A percentile compares a stretch with the other conserved stretches of the same genome.
These are phyloP conservation scores for Colletotrichum eleusines DNA, from an alignment of 2,329 filamentous ascomycete genomes.

Conservation along the genomic window DNA sequence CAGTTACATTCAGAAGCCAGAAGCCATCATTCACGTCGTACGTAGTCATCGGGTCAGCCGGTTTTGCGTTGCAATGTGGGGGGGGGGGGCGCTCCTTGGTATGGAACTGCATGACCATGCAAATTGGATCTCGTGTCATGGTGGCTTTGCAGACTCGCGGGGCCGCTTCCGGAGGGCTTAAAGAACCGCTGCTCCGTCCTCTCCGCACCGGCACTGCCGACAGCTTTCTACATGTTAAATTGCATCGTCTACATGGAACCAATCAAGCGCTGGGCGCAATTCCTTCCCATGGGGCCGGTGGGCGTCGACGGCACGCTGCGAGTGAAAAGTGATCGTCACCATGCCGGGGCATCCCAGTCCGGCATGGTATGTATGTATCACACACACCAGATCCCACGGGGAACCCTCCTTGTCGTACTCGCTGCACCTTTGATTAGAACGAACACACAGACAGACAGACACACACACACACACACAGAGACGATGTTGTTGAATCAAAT, in stretches of 20 bases:
- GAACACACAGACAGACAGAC: no score
- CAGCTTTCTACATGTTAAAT: background rate
- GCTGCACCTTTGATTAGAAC: no score
- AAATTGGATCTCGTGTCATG: background rate
- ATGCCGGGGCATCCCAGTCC: background rate
- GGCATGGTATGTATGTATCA: no score
- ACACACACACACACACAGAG: no score
- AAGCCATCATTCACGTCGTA: background rate
- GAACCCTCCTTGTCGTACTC: no score
- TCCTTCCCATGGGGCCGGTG: background rate
- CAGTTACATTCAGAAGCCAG: background rate
- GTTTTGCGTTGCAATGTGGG: no score
- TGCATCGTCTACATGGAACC: background rate
- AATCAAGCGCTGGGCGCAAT: background rate
- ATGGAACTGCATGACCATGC: background rate
- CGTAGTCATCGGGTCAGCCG: no score
- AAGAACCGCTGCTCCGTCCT: background rate
- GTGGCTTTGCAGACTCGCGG: background rate
- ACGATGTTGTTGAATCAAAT: background rate
- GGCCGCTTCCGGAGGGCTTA: background rate
- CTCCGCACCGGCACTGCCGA: no score
- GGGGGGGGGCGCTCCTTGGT: no score
- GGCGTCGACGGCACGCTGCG: background rate
- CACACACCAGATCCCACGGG: no score
- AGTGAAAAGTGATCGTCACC: background rate